Conservation (phyloP, 2,329 filamentous ascomycete genomes). For the Neurospora sp. region DNA sequence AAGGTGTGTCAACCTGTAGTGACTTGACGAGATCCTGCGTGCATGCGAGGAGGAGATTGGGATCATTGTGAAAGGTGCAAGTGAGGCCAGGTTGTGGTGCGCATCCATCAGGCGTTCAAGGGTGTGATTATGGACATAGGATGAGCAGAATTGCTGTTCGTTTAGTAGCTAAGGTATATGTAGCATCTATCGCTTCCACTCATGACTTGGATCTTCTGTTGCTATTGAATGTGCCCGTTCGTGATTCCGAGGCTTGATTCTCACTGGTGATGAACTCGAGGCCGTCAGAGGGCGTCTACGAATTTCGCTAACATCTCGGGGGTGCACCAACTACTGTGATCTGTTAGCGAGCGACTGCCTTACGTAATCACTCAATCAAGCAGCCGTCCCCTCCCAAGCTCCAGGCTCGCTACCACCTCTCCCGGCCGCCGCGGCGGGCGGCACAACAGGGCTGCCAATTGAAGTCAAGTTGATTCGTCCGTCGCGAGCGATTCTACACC, state of each 20-base stretch:
- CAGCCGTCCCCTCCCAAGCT: neutral
- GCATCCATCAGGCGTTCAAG: neutral
- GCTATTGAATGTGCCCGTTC: neutral
- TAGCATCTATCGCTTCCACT: neutral
- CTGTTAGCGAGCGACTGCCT: neutral
- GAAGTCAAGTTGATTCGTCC: neutral
- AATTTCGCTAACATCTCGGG: neutral
- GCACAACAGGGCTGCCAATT: neutral
- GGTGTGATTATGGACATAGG: neutral
- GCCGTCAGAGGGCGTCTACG: neutral
- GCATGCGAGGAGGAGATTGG: neutral
- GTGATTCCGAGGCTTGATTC: neutral
- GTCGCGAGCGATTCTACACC: neutral
- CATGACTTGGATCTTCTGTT: neutral
- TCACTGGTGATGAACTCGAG: neutral
- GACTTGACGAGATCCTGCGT: neutral
- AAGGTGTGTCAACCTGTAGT: neutral
- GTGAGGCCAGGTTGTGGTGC: too few relatives aligned
- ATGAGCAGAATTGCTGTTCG: neutral
- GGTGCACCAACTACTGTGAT: fast-evolving
- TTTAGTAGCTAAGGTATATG: neutral
- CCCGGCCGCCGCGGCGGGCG: too few relatives aligned
- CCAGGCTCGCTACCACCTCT: neutral
- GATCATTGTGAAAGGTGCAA: too few relatives aligned
- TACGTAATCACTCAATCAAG: neutral